Percentiles rank a stretch among this genome's conserved stretches.
Evolutionary conservation across 2,329 filamentous ascomycete genomes (phyloP).

Genomic region (Colletotrichum echinochloae): DNA sequence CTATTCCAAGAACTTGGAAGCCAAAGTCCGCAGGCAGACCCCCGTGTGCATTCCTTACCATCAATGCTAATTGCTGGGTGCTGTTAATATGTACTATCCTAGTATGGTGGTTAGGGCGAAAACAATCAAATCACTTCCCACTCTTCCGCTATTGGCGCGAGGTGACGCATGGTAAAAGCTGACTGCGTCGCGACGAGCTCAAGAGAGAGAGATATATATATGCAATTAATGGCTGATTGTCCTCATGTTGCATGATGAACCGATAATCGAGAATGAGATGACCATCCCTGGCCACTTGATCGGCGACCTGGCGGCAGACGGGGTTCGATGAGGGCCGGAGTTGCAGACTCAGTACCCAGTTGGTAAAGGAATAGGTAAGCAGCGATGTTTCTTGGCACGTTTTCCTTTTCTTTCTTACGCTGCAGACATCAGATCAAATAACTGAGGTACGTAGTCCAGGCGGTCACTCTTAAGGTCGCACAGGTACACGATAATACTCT

Average conservation of each 20-base stretch:
- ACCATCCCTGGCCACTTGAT: background rate
- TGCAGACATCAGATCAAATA: slow-evolving; percentile 34
- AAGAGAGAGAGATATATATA: background rate
- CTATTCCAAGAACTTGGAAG: slow-evolving; percentile 28
- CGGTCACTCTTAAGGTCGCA: too few species aligned
- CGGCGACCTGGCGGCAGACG: slow-evolving; percentile 9
- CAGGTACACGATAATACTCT: too few species aligned
- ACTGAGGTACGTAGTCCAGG: too few species aligned
- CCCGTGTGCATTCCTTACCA: slow-evolving; percentile 28
- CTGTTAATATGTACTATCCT: slow-evolving; percentile 11
- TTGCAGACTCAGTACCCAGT: background rate
- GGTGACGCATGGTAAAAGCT: background rate
- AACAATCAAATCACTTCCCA: slow-evolving; percentile 8
- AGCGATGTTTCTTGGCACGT: slow-evolving; percentile 3
- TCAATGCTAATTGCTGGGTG: slow-evolving; percentile 24
- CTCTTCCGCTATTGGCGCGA: slow-evolving; percentile 17
- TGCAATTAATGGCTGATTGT: background rate
- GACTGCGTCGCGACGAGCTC: background rate
- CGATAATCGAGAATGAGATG: slow-evolving; percentile 9
- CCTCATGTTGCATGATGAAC: background rate
- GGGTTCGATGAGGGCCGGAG: slow-evolving; percentile 1
- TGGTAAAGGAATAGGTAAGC: background rate
- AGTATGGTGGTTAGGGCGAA: slow-evolving; percentile 1
- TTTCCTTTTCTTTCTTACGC: slow-evolving; percentile 29
- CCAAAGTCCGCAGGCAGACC: slow-evolving; percentile 26